These are phyloP conservation scores for Torulaspora franciscae DNA, from an alignment of 805 yeast species.

Conservation along the genomic window DNA sequence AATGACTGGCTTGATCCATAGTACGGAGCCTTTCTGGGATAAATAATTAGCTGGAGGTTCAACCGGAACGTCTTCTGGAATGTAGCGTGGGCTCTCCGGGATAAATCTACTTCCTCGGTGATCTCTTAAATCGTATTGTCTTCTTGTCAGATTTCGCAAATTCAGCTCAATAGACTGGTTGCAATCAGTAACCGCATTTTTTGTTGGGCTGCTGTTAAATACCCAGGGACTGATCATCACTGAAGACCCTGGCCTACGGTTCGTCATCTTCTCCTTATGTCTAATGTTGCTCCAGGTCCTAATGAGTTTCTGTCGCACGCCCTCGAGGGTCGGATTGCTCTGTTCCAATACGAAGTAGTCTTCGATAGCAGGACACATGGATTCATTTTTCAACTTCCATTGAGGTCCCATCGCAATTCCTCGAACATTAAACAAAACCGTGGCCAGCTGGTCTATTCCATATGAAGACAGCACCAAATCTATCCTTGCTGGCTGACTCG, in stretches of 20 bases:
- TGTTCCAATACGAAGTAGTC: conserved; percentile 6
- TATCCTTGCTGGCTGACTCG: conserved; percentile 12
- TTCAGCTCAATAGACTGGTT: conserved; percentile 1
- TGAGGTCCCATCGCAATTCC: conserved; percentile 11
- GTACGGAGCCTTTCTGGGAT: not conserved
- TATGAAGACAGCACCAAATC: conserved; percentile 17
- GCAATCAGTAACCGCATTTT: not conserved
- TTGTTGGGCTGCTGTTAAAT: conserved; percentile 3
- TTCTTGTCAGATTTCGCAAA: conserved; percentile 2
- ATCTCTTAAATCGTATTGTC: conserved; percentile 3
- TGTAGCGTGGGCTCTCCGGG: not conserved
- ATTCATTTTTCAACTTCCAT: not conserved
- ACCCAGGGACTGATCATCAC: conserved; percentile 4
- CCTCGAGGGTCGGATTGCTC: conserved; percentile 5
- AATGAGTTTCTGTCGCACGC: conserved; percentile 4
- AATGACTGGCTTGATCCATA: conserved; percentile 12
- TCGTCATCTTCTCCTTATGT: conserved; percentile 1
- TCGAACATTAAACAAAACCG: conserved; percentile 15
- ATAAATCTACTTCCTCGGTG: conserved; percentile 17
- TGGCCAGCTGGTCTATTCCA: conserved; percentile 10
- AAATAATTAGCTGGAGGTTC: not conserved
- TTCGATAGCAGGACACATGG: conserved; percentile 1
- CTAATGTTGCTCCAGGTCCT: conserved; percentile 8
- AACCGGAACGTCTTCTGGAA: not conserved
- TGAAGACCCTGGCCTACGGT: not conserved